These are phyloP conservation scores for Schizochytrium sp. DNA, from an alignment of 108 stramenopile species.

Conservation along the genomic window DNA sequence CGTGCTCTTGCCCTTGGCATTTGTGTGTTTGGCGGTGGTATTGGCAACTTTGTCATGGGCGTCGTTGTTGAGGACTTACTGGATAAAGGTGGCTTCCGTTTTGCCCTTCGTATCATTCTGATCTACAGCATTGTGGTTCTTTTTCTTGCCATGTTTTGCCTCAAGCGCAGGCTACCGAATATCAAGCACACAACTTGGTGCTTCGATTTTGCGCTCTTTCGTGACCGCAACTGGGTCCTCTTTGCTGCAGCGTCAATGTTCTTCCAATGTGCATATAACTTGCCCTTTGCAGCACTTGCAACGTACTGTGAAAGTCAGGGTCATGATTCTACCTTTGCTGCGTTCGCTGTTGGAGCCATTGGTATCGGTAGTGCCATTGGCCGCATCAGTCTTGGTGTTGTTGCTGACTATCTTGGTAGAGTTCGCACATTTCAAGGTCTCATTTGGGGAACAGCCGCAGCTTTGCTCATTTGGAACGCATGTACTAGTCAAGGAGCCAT, in stretches of 20 bases:
- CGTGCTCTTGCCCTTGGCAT: conserved; percentile 39
- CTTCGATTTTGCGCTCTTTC: conserved; percentile 2
- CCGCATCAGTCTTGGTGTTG: conserved; percentile 39
- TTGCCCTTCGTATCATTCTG: not conserved
- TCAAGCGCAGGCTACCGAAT: conserved; percentile 20
- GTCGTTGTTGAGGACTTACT: conserved; percentile 31
- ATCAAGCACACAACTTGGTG: not conserved
- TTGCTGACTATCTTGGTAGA: conserved; percentile 48
- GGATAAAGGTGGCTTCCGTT: not conserved
- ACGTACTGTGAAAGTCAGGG: not conserved
- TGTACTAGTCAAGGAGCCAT: conserved; percentile 15
- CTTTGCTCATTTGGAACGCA: conserved; percentile 21
- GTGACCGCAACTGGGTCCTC: conserved; percentile 11
- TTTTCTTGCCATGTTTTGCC: conserved; percentile 24
- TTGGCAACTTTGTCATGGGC: conserved; percentile 57
- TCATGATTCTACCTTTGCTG: not conserved
- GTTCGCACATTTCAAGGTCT: not conserved
- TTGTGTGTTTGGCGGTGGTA: conserved; percentile 33
- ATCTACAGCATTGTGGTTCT: not conserved
- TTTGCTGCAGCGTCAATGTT: conserved; percentile 9
- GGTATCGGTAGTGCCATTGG: conserved; percentile 54
- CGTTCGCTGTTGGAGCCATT: conserved; percentile 30
- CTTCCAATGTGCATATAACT: conserved; percentile 52
- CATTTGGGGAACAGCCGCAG: conserved; percentile 3
- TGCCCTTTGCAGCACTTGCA: conserved; percentile 37